phyloP scores from a whole-genome alignment of 257 asterid species.

The Coffea eugenioides region DNA sequence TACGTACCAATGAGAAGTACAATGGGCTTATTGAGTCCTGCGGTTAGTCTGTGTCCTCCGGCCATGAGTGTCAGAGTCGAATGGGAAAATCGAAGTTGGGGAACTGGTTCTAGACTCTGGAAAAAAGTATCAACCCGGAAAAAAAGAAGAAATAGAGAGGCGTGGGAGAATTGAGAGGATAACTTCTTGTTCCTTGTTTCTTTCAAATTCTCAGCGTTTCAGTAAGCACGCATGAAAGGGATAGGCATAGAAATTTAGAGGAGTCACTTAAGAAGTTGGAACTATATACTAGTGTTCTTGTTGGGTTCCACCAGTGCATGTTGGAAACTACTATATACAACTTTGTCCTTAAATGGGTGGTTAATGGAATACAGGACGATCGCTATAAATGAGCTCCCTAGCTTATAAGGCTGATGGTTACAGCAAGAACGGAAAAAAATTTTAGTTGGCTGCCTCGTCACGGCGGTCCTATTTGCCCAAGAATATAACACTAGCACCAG shows the following conservation, averaged over 20 bases:
- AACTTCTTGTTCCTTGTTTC: neutral
- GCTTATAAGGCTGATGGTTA: neutral
- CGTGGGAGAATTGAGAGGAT: neutral
- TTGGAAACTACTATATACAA: constrained; percentile 15
- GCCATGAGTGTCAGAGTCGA: constrained; percentile 31
- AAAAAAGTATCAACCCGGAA: neutral
- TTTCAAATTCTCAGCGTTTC: constrained; percentile 10
- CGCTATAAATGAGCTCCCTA: constrained; percentile 21
- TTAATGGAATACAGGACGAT: constrained; percentile 44
- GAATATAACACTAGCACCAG: neutral
- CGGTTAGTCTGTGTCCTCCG: constrained; percentile 22
- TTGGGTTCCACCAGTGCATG: constrained; percentile 16
- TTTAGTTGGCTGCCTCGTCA: constrained; percentile 21
- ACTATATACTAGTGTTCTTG: neutral
- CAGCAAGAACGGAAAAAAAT: neutral
- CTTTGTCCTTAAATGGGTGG: constrained; percentile 18
- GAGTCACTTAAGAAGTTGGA: constrained; percentile 1
- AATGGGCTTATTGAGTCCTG: constrained; percentile 65
- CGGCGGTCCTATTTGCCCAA: constrained; percentile 3
- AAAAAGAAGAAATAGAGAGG: neutral
- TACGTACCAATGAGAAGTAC: constrained; percentile 70
- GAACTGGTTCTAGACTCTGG: neutral
- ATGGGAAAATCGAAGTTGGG: neutral
- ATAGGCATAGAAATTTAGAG: constrained; percentile 6
- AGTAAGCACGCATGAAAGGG: constrained; percentile 15